Base-by-base conservation (phyloP, 192 early-diverging fungal species). In the Coemansia interrupta region DNA sequence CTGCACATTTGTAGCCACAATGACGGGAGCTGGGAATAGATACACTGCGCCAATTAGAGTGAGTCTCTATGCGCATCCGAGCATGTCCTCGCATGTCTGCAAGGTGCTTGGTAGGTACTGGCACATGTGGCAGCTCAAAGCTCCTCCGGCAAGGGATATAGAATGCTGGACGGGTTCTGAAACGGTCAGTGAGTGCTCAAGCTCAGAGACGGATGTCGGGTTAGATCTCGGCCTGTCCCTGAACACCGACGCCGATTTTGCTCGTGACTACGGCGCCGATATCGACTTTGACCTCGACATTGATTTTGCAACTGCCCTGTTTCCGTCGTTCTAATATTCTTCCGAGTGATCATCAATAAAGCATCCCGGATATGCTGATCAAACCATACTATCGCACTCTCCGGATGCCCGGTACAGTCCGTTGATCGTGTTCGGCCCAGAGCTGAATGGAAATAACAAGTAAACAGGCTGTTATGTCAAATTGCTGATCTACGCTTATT, bases 81-180 rank as follows among this genome's bases (percentile, higher is more conserved):
- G 10, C 10, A 22, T 40, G 24, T 47, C 54, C 2, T n/a, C 3
- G 1, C 28, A n/a, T 12, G n/a, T 74, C 12, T 47, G 32, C 18
- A 14, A 26, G 1, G 47, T 52, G 17, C 56, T 74, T 5, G 63
- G 55, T 20, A 48, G 45, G 0, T 69, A 68, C 43, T 74, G 72
- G 72, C 45, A 51, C 2, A 64, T 74, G 66, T 74, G 72, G 72
- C 66, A 74, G 54, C 61, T 74, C 5, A 29, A 26, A 0, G 32
- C 10, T 15, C 55, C 54, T 12, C 8, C 45, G 14, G 19, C 29
- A 30, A 30, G 29, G 7, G 29, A 30, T 3, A 3, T 30, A 30
- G 29, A 30, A 7, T 30, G 7, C 7, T 30, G 29, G 29, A 7
- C 29, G 7, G 29, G 29, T 3, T 30, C 26, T 10, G 38, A 22